A percentile compares a stretch with the other conserved stretches of the same genome.
phyloP scores from a whole-genome alignment of 345 rosid species.

The Trapa bicornis region DNA sequence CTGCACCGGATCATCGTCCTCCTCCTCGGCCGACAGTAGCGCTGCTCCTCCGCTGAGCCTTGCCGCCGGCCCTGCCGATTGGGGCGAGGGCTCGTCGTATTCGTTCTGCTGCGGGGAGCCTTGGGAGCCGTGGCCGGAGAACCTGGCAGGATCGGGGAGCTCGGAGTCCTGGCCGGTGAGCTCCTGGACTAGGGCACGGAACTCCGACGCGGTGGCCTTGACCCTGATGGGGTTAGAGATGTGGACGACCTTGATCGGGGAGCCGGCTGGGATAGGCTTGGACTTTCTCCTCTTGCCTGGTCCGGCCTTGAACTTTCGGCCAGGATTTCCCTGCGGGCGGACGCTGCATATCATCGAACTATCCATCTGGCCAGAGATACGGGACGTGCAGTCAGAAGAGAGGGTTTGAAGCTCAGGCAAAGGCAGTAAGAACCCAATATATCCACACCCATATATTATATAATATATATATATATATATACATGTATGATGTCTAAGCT shows the following conservation, averaged over 20 bases:
- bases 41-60: neutral
- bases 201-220: conserved; percentile 26
- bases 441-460: too few relatives aligned
- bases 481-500: too few relatives aligned
- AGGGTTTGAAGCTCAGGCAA: too few relatives aligned
- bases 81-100: too few relatives aligned
- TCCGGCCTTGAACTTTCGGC: conserved; percentile 7
- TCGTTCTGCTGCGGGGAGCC: too few relatives aligned
- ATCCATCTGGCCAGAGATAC: too few relatives aligned
- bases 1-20: neutral
- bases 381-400: too few relatives aligned
- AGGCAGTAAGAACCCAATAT: too few relatives aligned
- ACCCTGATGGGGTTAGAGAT: conserved; percentile 43
- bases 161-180: conserved; percentile 41
- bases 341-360: neutral
- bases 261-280: neutral
- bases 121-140: neutral
- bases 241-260: conserved; percentile 35
- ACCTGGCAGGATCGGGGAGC: conserved; percentile 15
- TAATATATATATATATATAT: too few relatives aligned
- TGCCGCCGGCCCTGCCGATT: too few relatives aligned
- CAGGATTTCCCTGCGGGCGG: conserved; percentile 6
- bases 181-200: conserved; percentile 34
- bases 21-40: too few relatives aligned
- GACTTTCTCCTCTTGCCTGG: neutral